These are phyloP conservation scores for Boeremia exigua DNA, from an alignment of 2,329 filamentous ascomycete genomes.

Conservation along the genomic window DNA sequence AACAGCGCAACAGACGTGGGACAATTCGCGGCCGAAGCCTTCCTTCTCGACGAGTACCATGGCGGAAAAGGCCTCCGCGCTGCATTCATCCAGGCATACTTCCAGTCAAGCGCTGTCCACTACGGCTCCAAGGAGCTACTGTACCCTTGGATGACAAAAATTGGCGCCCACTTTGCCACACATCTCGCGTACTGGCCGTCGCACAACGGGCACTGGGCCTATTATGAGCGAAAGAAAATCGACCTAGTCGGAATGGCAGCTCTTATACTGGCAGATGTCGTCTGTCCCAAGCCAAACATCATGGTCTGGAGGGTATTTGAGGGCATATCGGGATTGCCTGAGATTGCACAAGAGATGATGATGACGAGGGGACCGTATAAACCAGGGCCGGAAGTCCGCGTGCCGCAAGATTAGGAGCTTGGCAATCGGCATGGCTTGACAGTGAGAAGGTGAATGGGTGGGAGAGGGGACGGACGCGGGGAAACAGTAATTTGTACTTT, in stretches of 20 bases:
- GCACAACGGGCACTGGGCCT: slow-evolving; percentile 34
- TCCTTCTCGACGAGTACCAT: slow-evolving; percentile 44
- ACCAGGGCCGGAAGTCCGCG: no score
- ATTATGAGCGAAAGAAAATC: slow-evolving; percentile 30
- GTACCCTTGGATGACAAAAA: slow-evolving; percentile 23
- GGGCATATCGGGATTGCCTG: background rate
- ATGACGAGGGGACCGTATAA: background rate
- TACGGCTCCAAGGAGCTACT: slow-evolving; percentile 16
- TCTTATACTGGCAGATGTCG: slow-evolving; percentile 18
- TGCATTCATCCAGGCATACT: slow-evolving; percentile 40
- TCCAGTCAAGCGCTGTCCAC: slow-evolving; percentile 1
- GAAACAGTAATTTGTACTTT: no score
- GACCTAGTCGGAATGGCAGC: slow-evolving; percentile 36
- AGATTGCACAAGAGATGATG: background rate
- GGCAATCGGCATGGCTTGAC: no score
- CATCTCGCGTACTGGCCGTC: slow-evolving; percentile 47
- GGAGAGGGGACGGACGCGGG: no score
- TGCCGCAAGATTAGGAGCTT: no score
- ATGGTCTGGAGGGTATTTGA: slow-evolving; percentile 18
- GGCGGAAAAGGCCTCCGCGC: slow-evolving; percentile 34
- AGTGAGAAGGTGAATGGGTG: no score
- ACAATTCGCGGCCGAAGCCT: slow-evolving; percentile 48
- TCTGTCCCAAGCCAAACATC: slow-evolving; percentile 22
- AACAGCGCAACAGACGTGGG: slow-evolving; percentile 46
- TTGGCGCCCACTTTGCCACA: slow-evolving; percentile 45